Conservation (phyloP, 352 stramenopile genomes). For the Phytophthora sp. region DNA sequence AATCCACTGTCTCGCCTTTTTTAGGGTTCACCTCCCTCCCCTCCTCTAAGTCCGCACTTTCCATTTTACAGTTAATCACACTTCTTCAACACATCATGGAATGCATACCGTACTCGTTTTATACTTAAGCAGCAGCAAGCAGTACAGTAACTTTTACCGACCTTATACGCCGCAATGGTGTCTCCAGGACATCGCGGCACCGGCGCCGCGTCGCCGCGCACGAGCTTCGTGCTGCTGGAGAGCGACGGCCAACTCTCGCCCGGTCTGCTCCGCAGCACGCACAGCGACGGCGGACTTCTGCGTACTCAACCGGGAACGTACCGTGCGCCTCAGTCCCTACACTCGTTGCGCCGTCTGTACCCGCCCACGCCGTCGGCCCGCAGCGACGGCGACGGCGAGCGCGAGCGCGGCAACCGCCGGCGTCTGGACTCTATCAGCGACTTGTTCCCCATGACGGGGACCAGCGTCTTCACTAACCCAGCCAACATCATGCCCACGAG, state of each 20-base stretch:
- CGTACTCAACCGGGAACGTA: constrained; percentile 8
- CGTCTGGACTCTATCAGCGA: constrained; percentile 62
- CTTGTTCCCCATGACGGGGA: constrained; percentile 68
- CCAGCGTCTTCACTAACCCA: constrained; percentile 71
- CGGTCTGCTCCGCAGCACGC: constrained; percentile 20
- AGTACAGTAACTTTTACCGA: too few relatives aligned
- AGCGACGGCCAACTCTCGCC: constrained; percentile 40
- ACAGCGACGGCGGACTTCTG: constrained; percentile 25
- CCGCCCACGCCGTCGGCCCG: constrained; percentile 18
- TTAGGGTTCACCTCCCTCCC: neutral
- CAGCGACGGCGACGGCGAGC: constrained; percentile 23
- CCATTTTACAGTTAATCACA: too few relatives aligned
- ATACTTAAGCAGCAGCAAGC: neutral
- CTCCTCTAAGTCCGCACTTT: constrained; percentile 30
- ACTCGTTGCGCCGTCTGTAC: constrained; percentile 32
- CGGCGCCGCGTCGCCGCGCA: constrained; percentile 45
- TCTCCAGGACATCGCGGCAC: constrained; percentile 20
- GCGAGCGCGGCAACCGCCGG: constrained; percentile 13
- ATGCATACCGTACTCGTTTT: constrained; percentile 11
- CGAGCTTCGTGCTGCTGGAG: constrained; percentile 74
- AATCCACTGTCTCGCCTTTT: constrained; percentile 4
- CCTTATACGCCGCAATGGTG: constrained; percentile 16
- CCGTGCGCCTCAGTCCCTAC: constrained; percentile 21
- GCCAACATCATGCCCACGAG: constrained; percentile 78
- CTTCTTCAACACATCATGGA: neutral